Conservation (phyloP, 2,329 filamentous ascomycete genomes). For the Stromatinia cepivora region DNA sequence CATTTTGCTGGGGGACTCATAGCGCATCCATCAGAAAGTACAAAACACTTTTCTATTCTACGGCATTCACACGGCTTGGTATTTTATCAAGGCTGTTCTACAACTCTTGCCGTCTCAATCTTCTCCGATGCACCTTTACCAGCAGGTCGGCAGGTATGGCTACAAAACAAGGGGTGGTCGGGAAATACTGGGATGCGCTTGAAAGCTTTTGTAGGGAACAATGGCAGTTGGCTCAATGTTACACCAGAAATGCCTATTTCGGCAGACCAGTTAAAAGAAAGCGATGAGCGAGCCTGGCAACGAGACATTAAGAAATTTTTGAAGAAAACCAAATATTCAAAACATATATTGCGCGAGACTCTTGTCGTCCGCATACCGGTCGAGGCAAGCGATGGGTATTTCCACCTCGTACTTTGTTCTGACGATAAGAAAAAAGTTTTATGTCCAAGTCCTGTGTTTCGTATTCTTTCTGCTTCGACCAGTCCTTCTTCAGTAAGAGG, state of each 20-base stretch:
- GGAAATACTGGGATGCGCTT: constrained; percentile 68
- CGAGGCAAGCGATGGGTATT: constrained; percentile 64
- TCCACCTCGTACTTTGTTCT: constrained; percentile 63
- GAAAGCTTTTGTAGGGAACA: constrained; percentile 61
- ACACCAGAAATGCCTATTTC: constrained; percentile 56
- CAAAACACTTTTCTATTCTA: constrained; percentile 64
- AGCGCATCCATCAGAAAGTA: constrained; percentile 62
- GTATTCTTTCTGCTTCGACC: constrained; percentile 64
- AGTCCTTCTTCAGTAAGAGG: constrained; percentile 63
- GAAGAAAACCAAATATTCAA: constrained; percentile 51
- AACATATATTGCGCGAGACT: constrained; percentile 60
- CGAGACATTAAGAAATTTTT: constrained; percentile 65
- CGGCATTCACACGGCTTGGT: constrained; percentile 65
- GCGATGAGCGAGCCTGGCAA: constrained; percentile 66
- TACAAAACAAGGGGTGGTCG: constrained; percentile 67
- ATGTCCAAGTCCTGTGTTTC: constrained; percentile 66
- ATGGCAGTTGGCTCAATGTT: constrained; percentile 65
- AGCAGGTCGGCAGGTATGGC: constrained; percentile 59
- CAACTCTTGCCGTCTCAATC: constrained; percentile 63
- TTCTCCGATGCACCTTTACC: constrained; percentile 61
- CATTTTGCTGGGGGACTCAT: constrained; percentile 67
- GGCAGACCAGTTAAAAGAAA: constrained; percentile 51
- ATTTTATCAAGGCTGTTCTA: constrained; percentile 65
- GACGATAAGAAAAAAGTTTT: constrained; percentile 57
- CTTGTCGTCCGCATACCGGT: constrained; percentile 64